These are phyloP conservation scores for Venturia oleaginea DNA, from an alignment of 2,329 filamentous ascomycete genomes.

Conservation along the genomic window DNA sequence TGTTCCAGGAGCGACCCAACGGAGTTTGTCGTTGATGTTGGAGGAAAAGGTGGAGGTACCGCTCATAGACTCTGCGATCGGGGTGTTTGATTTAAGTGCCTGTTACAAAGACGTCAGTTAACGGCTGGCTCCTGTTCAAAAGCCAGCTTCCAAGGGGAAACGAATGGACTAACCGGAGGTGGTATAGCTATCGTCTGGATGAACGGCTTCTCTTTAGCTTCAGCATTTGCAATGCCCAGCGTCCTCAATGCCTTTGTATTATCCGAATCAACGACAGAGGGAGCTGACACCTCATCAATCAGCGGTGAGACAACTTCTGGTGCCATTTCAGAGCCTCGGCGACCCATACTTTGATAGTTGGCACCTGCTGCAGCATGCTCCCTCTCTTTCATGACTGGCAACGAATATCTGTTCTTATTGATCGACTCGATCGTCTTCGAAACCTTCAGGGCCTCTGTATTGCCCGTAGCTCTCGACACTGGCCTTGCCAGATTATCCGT, in stretches of 20 bases:
- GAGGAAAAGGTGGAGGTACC: not conserved
- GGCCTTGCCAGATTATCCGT: conserved; percentile 7
- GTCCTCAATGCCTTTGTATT: not conserved
- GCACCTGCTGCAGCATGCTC: not conserved
- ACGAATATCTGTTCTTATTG: conserved; percentile 8
- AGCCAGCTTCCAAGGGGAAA: not conserved
- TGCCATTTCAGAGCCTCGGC: not conserved
- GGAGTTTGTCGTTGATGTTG: not conserved
- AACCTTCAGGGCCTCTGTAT: not conserved
- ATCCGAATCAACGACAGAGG: not conserved
- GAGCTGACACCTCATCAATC: not conserved
- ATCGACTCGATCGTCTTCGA: conserved; percentile 11
- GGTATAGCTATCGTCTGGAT: not conserved
- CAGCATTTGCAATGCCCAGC: not conserved
- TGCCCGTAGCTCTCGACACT: conserved; percentile 6
- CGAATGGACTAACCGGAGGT: not conserved
- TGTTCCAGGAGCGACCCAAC: not conserved
- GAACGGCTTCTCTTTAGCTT: not conserved
- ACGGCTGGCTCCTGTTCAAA: not conserved
- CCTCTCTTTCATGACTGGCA: not conserved
- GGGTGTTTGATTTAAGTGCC: not conserved
- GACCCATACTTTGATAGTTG: not conserved
- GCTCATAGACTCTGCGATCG: not conserved
- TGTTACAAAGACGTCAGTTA: not conserved
- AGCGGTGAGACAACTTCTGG: not conserved